Base-by-base conservation (phyloP, 2,329 filamentous ascomycete genomes). In the Colletotrichum australisinense region DNA sequence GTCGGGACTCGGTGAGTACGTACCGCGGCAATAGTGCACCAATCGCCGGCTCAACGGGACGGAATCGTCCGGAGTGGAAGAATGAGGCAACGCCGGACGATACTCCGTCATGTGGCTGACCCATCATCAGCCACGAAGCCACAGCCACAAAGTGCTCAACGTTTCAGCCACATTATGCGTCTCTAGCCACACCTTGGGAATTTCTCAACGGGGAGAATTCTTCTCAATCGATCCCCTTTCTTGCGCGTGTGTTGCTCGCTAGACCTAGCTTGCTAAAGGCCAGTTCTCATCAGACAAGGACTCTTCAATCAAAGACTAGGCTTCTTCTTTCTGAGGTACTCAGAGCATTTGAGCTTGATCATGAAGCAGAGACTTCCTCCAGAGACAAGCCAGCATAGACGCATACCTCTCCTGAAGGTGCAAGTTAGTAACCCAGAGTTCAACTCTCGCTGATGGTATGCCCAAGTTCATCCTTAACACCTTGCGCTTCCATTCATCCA, bases 21-120 rank as follows among this genome's bases (percentile, higher is more conserved):
- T 73, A 65, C 60, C 67, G 60, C 67, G 56, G 70, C 16, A 62
- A 70, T 69, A 59, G 46, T 55, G 58, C 63, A 32, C 65, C 64
- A 60, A 69, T 69, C 35, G 26, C 32, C 46, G 60, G 38, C 59
- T 58, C n/a, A 35, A 56, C 46, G 55, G 67, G 67, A 70, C 60
- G 67, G 59, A 70, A 70, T 55, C 12, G 60, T 35, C 70, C 70
- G 70, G 67, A 70, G 35, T 62, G 35, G 70, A 60, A 28, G 60
- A 70, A 73, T 64, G 55, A 56, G 67, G 70, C 55, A 65, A 26
- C 2, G n/a, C 70, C 60, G 60, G 60, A 3, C 35, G 49, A 14
- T 42, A 24, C 5, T n/a, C 28, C 60, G n/a, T 26, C 2, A 11
- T 63, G 28, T 35, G 46, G 28, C 28, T 53, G 12, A 19, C 19